Conservation (phyloP, 1,284 basidiomycete species). For the Takashimella koratensis region DNA sequence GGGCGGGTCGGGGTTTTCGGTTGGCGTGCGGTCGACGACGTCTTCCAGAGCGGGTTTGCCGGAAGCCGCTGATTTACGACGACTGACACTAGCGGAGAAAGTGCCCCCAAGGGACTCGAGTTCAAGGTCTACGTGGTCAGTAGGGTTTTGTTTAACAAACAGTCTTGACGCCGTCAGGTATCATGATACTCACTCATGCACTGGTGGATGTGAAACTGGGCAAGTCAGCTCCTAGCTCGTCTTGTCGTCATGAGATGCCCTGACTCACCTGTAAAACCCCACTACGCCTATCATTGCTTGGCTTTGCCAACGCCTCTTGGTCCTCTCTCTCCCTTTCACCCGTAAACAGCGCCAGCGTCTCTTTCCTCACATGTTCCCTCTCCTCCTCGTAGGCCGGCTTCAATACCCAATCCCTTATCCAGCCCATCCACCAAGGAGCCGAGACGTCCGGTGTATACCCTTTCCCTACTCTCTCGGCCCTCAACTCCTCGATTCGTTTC, state of each 20-base stretch:
- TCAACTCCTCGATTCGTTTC: slow-evolving; percentile 10
- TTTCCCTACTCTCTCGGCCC: slow-evolving; percentile 6
- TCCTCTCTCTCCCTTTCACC: slow-evolving; percentile 46
- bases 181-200: slow-evolving; percentile 27
- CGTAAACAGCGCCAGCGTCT: slow-evolving; percentile 42
- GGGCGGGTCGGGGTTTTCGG: slow-evolving; percentile 45
- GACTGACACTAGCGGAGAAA: slow-evolving; percentile 24
- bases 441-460: slow-evolving; percentile 5
- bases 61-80: slow-evolving; percentile 29
- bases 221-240: no score
- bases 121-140: slow-evolving; percentile 32
- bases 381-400: slow-evolving; percentile 41
- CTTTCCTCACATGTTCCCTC: slow-evolving; percentile 36
- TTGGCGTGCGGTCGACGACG: slow-evolving; percentile 37
- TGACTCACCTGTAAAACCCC: slow-evolving; percentile 38
- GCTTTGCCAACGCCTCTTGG: slow-evolving; percentile 41
- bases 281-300: slow-evolving; percentile 32
- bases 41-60: slow-evolving; percentile 43
- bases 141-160: background rate
- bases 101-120: slow-evolving; percentile 38
- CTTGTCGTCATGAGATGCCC: no score
- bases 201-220: slow-evolving; percentile 47
- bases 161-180: background rate
- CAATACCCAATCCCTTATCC: slow-evolving; percentile 22
- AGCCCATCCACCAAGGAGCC: slow-evolving; percentile 35